Evolutionary conservation across 495 filamentous ascomycete genomes (phyloP), one percentile per base, ranked within the genome.

Genomic region (Jackrogersella multiformis): DNA sequence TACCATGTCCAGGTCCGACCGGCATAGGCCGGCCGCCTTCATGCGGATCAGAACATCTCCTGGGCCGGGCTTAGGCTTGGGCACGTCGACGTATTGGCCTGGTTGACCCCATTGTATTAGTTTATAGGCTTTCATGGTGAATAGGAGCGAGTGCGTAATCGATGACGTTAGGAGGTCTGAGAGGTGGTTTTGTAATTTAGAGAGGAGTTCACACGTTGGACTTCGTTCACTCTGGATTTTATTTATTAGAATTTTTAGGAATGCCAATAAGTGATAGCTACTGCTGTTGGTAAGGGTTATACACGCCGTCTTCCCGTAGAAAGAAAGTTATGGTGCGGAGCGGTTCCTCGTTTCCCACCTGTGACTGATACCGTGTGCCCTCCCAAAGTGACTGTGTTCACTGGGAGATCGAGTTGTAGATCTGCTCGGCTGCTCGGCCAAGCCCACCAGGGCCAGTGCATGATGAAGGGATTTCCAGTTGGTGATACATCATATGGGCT

Each of bases 1-100:
- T 2, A 81, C 81, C 49, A 84, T 74, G 53, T 84, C 82, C 0
- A 83, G 74, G 68, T 86, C 82, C 6, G 80, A 74, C 0, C 82
- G 81, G 59, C 80, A 81, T 41, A 86, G 68, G 24, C 74, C 78
- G 0, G 81, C 80, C 7, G 83, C 84, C 49, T 82, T 76, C 34
- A 85, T 77, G 56, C 77, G 78, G 64, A 87, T 78, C 0, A 87
- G 68, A 5, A 86, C 70, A 53, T 85, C 77, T 54, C 30, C 23
- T 2, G 63, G 48, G 5, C 63, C 63, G 1, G 63, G 63, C n/a
- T 35, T n/a, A 0, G 32, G 63, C 21, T 35, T 41, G 7, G 49
- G 56, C 10, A 66, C 63, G 38, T 60, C 48, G 63, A 60, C 41
- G 20, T 60, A 60, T 30, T 55, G 48, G 5, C 63, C 63, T 1